phyloP scores from a whole-genome alignment of 495 filamentous ascomycete genomes.

The Aspergillus mulundensis region DNA sequence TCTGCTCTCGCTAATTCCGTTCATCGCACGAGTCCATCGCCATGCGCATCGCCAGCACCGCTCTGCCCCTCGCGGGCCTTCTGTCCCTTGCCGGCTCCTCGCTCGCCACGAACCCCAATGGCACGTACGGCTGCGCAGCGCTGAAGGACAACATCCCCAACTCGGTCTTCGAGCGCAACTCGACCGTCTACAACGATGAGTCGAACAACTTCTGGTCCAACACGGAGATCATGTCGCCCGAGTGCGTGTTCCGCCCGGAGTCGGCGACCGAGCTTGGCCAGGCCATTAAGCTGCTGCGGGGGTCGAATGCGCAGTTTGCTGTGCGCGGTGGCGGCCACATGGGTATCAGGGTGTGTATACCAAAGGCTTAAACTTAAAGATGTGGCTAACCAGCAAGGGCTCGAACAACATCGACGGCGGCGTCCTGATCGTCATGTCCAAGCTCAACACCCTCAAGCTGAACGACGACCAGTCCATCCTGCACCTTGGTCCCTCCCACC shows the following conservation, averaged over 20 bases:
- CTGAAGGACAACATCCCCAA: slow-evolving; percentile 16
- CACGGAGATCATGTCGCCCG: slow-evolving; percentile 33
- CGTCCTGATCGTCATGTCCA: slow-evolving; percentile 53
- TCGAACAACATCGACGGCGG: slow-evolving; percentile 44
- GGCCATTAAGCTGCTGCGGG: slow-evolving; percentile 26
- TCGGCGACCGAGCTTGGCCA: slow-evolving; percentile 21
- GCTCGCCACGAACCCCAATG: neutral
- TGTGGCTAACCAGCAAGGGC: slow-evolving; percentile 17
- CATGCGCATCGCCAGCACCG: slow-evolving; percentile 23
- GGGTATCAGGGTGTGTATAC: slow-evolving; percentile 26
- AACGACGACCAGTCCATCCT: slow-evolving; percentile 27
- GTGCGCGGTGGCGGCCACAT: slow-evolving; percentile 39
- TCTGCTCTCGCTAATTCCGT: neutral
- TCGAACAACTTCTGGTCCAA: slow-evolving; percentile 35
- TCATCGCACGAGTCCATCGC: neutral
- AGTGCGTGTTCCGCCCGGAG: slow-evolving; percentile 33
- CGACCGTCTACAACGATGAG: slow-evolving; percentile 29
- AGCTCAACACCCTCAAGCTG: slow-evolving; percentile 36
- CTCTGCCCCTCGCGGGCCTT: slow-evolving; percentile 21
- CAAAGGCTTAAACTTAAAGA: too few relatives aligned
- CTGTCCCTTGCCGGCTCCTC: slow-evolving; percentile 5
- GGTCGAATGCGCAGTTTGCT: slow-evolving; percentile 33
- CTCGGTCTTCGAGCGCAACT: slow-evolving; percentile 21
- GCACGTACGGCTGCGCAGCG: slow-evolving; percentile 18
- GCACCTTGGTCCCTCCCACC: slow-evolving; percentile 26